phyloP scores from a whole-genome alignment of 2,329 filamentous ascomycete species.

The Neofusicoccum laricinum region DNA sequence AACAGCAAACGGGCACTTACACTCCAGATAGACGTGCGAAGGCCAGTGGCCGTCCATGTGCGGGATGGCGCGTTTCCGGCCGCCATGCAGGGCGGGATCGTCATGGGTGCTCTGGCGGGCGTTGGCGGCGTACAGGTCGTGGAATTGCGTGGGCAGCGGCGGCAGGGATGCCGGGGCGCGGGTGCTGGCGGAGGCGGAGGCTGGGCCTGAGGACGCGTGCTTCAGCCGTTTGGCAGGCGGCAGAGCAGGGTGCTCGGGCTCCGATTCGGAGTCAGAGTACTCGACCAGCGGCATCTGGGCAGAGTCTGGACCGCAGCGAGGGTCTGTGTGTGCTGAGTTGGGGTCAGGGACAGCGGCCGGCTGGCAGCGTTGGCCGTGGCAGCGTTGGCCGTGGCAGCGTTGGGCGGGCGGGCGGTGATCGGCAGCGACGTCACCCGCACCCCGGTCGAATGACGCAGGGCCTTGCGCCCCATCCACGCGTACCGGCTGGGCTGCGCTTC shows the following conservation, averaged over 20 bases:
- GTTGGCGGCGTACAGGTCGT: slow-evolving; percentile 83
- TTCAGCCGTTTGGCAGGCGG: neutral
- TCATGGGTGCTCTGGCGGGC: slow-evolving; percentile 75
- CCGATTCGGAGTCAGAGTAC: slow-evolving; percentile 53
- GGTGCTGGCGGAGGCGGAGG: slow-evolving; percentile 9
- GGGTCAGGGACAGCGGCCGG: too few species aligned
- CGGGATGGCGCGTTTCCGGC: slow-evolving; percentile 75
- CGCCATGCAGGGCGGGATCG: slow-evolving; percentile 80
- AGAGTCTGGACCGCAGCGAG: neutral
- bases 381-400: too few species aligned
- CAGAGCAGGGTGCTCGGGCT: slow-evolving; percentile 20
- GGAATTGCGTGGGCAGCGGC: slow-evolving; percentile 76
- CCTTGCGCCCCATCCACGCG: slow-evolving; percentile 1
- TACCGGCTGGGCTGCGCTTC: neutral
- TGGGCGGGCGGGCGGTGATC: neutral
- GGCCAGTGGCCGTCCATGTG: slow-evolving; percentile 92
- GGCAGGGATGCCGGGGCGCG: slow-evolving; percentile 41
- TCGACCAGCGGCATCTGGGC: slow-evolving; percentile 52
- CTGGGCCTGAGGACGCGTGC: neutral
- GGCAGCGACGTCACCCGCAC: slow-evolving; percentile 2
- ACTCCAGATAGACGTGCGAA: slow-evolving; percentile 88
- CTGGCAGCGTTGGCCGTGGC: too few species aligned
- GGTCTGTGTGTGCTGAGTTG: too few species aligned
- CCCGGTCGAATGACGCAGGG: slow-evolving; percentile 12
- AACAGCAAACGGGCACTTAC: slow-evolving; percentile 50